Percentiles rank a stretch among this genome's conserved stretches.
Evolutionary conservation across 768 basidiomycete genomes (phyloP).

Genomic region (Chlorophyllum brunneum): DNA sequence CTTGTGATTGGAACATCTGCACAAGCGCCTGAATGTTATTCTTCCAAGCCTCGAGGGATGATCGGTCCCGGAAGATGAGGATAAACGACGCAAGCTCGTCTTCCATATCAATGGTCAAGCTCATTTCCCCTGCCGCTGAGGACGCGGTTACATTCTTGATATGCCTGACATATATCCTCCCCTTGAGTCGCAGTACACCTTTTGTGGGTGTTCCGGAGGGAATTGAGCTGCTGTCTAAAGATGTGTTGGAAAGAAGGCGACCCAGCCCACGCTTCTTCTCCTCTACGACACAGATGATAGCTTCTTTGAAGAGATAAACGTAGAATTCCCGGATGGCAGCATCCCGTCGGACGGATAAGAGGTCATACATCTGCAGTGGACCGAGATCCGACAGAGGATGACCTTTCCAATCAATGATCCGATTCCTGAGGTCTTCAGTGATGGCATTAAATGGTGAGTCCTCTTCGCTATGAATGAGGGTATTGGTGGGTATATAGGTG

Average conservation of each 20-base stretch:
- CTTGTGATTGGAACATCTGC: constrained; percentile 59
- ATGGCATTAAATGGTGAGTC: constrained; percentile 79
- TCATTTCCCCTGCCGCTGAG: constrained; percentile 77
- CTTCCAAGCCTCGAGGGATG: constrained; percentile 88
- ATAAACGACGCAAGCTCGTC: constrained; percentile 97
- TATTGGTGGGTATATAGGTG: constrained; percentile 24
- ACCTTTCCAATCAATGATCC: constrained; percentile 96
- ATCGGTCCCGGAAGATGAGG: constrained; percentile 87
- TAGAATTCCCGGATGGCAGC: constrained; percentile 89
- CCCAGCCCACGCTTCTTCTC: constrained; percentile 86
- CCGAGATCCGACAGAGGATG: constrained; percentile 90
- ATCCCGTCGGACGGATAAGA: constrained; percentile 85
- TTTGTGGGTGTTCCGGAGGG: constrained; percentile 38
- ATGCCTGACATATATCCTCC: constrained; percentile 92
- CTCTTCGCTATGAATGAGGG: constrained; percentile 47
- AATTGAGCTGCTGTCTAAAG: constrained; percentile 47
- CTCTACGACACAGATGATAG: constrained; percentile 97
- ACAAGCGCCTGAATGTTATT: constrained; percentile 79
- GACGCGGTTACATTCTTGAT: constrained; percentile 86
- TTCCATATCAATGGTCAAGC: constrained; percentile 96
- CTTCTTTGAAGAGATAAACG: constrained; percentile 96
- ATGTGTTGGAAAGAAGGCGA: constrained; percentile 65
- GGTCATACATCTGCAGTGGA: constrained; percentile 86
- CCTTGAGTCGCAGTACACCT: constrained; percentile 87
- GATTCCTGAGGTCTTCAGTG: constrained; percentile 82